Evolutionary conservation across 2,329 filamentous ascomycete genomes (phyloP).

Genomic region (Sporothrix mexicana): DNA sequence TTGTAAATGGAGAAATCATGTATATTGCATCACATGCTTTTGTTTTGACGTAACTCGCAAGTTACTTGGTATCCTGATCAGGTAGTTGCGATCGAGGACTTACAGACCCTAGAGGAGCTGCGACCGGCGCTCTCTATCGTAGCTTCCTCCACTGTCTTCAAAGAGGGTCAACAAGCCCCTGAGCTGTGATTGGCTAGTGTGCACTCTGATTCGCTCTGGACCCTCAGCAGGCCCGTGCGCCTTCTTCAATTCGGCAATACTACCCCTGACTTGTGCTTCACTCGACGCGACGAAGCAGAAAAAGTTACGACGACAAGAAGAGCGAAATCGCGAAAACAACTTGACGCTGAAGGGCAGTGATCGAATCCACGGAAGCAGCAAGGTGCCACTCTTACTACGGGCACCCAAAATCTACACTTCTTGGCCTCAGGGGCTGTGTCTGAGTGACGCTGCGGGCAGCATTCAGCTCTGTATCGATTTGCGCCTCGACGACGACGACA

Average conservation of each 20-base stretch:
- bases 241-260: slow-evolving; percentile 27
- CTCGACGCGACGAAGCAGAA: slow-evolving; percentile 6
- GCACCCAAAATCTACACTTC: neutral
- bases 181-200: slow-evolving; percentile 17
- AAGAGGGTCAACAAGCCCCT: neutral
- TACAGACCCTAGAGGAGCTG: slow-evolving; percentile 3
- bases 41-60: neutral
- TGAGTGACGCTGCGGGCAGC: slow-evolving; percentile 15
- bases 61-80: neutral
- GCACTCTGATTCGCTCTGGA: neutral
- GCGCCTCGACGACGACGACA: slow-evolving; percentile 7
- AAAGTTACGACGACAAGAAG: neutral
- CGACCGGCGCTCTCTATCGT: neutral
- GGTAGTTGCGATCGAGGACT: slow-evolving; percentile 17
- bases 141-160: slow-evolving; percentile 5
- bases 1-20: neutral
- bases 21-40: no score
- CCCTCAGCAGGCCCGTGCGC: slow-evolving; percentile 29
- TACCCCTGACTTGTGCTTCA: slow-evolving; percentile 31
- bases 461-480: slow-evolving; percentile 1
- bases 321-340: neutral
- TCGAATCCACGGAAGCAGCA: neutral
- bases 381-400: neutral
- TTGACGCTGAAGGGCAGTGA: neutral
- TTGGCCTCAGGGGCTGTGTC: neutral